A percentile compares a stretch with the other conserved stretches of the same genome.
phyloP scores from a whole-genome alignment of 805 yeast species.

The Starmerella sirachaensis region DNA sequence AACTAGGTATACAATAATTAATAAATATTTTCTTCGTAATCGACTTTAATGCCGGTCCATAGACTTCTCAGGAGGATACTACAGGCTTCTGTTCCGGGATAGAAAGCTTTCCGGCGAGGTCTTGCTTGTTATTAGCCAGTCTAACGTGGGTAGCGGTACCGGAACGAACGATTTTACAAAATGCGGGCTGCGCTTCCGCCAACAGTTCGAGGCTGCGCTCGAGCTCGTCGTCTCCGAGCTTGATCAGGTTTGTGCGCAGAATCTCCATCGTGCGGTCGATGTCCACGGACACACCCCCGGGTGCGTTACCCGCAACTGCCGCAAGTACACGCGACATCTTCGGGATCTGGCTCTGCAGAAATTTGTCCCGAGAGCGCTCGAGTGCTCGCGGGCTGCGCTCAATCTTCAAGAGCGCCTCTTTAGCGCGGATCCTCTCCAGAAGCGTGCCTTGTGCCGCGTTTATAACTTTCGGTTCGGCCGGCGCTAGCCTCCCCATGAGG shows the following conservation, averaged over 20 bases:
- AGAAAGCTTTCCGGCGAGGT: too few relatives aligned
- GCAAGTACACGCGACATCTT: slow-evolving; percentile 19
- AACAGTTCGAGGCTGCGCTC: slow-evolving; percentile 20
- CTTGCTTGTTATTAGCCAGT: too few relatives aligned
- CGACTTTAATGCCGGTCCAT: too few relatives aligned
- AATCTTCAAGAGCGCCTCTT: slow-evolving; percentile 20
- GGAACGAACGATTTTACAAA: slow-evolving; percentile 22
- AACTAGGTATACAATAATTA: too few relatives aligned
- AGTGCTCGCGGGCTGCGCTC: slow-evolving; percentile 7
- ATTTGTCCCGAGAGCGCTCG: slow-evolving; percentile 12
- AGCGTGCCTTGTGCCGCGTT: slow-evolving; percentile 13
- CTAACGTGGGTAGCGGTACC: slow-evolving; percentile 23
- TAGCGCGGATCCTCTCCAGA: slow-evolving; percentile 26
- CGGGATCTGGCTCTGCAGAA: slow-evolving; percentile 23
- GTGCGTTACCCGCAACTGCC: slow-evolving; percentile 9
- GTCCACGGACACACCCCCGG: slow-evolving; percentile 6
- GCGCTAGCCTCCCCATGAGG: slow-evolving; percentile 4
- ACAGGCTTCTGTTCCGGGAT: too few relatives aligned
- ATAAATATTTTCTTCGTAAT: too few relatives aligned
- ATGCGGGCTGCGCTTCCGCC: slow-evolving; percentile 19
- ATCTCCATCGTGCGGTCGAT: slow-evolving; percentile 18
- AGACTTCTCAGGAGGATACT: too few relatives aligned
- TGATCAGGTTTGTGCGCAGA: slow-evolving; percentile 20
- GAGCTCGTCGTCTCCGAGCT: slow-evolving; percentile 22
- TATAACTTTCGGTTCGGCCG: background rate